Evolutionary conservation across 768 basidiomycete genomes (phyloP), one percentile per base, ranked within the genome.

Genomic region (Leccinum fibrillosum): DNA sequence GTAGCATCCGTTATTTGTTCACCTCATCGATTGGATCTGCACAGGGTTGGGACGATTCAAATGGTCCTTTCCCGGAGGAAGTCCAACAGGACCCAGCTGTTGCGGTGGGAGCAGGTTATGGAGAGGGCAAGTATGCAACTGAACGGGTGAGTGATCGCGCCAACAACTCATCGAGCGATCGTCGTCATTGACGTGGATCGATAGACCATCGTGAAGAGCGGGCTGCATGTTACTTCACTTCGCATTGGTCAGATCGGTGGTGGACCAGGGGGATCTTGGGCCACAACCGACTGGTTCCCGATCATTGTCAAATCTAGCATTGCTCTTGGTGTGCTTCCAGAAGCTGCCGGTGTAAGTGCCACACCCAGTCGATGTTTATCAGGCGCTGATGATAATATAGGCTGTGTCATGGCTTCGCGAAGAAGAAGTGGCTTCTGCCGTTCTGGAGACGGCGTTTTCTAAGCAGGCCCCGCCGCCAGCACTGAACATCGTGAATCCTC

Each of bases 161-260:
- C 15, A 37, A 37, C 3, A 17, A 25, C 3, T n/a, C 9, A 7
- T 42, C 3, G 30, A 5, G 4, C 11, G 12, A 28, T 1, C 5
- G 10, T 19, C 9, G 2, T 9, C 30, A 7, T 34, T 54, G 25
- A 64, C 25, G 7, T 23, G 13, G 3, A 13, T 23, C 6, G 19
- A 15, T 7, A 78, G 71, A 66, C 81, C 8, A 72, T 83, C 32
- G 66, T 66, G 4, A 69, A 70, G 50, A 78, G 78, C 8, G 71
- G 75, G 3, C 56, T 81, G 3, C 69, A 69, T 7, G 67, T 66
- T 0, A 69, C 74, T 0, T 74, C 75, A 1, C 66, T 82, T 28
- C 71, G 82, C 2, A 75, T 81, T 10, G 82, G 80, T 0, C 82
- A 83, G 56, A 66, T 82, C 7, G 70, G 68, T 26, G 80, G 80